Evolutionary conservation across 1,284 basidiomycete genomes (phyloP).

Genomic region (Naganishia sp.): DNA sequence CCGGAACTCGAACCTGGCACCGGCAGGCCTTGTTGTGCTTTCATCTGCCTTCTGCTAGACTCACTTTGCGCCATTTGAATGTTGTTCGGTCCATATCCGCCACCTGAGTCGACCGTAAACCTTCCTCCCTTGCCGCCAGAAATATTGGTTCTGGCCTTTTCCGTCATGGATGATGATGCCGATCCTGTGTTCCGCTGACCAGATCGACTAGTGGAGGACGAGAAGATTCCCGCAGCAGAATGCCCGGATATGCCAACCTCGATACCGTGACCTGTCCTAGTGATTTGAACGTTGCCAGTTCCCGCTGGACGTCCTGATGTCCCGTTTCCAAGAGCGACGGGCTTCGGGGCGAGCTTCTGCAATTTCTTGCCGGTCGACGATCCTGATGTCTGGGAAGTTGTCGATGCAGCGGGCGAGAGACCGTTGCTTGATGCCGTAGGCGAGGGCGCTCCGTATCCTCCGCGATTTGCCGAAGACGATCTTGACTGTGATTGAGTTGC

Average conservation of each 20-base stretch:
- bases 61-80: background rate
- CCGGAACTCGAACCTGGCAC: background rate
- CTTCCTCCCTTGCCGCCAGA: constrained; percentile 23
- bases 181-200: constrained; percentile 4
- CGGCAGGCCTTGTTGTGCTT: background rate
- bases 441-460: constrained; percentile 15
- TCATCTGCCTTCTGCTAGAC: background rate
- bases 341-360: constrained; percentile 28
- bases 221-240: background rate
- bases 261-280: constrained; percentile 18
- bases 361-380: constrained; percentile 19
- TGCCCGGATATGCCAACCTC: constrained; percentile 10
- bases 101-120: constrained; percentile 23
- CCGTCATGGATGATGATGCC: constrained; percentile 9
- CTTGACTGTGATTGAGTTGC: constrained; percentile 19
- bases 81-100: background rate
- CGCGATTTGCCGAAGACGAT: constrained; percentile 24
- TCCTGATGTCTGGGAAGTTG: constrained; percentile 24
- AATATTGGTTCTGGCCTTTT: constrained; percentile 16
- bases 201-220: background rate
- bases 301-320: constrained; percentile 6
- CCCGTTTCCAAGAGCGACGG: constrained; percentile 9
- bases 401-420: constrained; percentile 27
- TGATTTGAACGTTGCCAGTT: constrained; percentile 20
- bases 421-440: constrained; percentile 17